These are phyloP conservation scores for Spathaspora sp. DNA, from an alignment of 1,139 yeast species.

Conservation along the genomic window DNA sequence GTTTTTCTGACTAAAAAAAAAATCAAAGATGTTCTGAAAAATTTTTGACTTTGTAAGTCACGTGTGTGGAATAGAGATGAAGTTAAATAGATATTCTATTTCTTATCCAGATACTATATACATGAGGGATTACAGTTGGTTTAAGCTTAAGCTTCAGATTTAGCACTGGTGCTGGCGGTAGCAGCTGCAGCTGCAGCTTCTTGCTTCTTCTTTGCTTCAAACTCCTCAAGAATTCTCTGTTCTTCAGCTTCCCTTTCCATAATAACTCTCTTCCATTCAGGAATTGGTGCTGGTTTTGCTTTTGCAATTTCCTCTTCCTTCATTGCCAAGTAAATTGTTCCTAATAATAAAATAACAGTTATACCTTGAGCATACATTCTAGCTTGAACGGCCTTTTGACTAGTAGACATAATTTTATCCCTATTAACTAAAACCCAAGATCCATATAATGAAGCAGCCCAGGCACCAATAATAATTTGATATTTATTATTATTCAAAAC, in stretches of 20 bases:
- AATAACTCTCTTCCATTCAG: conserved; percentile 39
- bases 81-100: background rate
- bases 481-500: conserved; percentile 62
- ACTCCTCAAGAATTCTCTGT: conserved; percentile 6
- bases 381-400: conserved; percentile 90
- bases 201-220: conserved; percentile 4
- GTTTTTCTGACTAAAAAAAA: background rate
- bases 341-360: conserved; percentile 62
- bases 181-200: conserved; percentile 1
- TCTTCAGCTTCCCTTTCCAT: conserved; percentile 28
- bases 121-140: background rate
- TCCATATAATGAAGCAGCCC: conserved; percentile 88
- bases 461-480: conserved; percentile 70
- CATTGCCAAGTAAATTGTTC: conserved; percentile 61
- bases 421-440: conserved; percentile 76
- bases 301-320: conserved; percentile 56
- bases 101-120: background rate
- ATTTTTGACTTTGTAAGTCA: background rate
- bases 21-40: background rate
- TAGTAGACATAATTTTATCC: conserved; percentile 72
- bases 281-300: conserved; percentile 34
- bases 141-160: background rate
- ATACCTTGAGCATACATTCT: conserved; percentile 92
- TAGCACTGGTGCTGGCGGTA: background rate
- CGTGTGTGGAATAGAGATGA: background rate